phyloP scores from a whole-genome alignment of 2,329 filamentous ascomycete species.

The Xylaria polymorpha region DNA sequence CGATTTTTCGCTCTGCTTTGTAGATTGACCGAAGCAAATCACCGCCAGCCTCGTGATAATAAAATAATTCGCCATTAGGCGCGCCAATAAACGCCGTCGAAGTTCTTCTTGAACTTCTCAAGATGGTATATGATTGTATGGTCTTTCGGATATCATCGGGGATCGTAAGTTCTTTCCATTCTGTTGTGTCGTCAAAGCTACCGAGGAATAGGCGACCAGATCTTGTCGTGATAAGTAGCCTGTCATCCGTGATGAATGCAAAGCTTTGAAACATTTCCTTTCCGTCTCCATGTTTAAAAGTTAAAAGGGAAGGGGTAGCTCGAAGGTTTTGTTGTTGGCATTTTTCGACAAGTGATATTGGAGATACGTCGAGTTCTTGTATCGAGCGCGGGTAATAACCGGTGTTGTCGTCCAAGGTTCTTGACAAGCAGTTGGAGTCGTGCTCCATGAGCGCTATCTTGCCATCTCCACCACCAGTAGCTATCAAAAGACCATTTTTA shows the following conservation, averaged over 20 bases:
- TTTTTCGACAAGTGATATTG: conserved; percentile 39
- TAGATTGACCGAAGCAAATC: conserved; percentile 52
- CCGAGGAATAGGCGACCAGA: conserved; percentile 69
- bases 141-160: conserved; percentile 52
- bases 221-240: conserved; percentile 68
- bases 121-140: conserved; percentile 60
- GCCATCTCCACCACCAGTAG: conserved; percentile 89
- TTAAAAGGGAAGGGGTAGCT: conserved; percentile 17
- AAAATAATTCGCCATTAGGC: conserved; percentile 60
- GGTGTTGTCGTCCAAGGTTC: neutral
- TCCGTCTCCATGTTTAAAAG: conserved; percentile 49
- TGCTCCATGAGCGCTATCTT: conserved; percentile 64
- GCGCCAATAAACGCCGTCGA: conserved; percentile 61
- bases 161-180: conserved; percentile 59
- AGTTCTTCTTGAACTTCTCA: conserved; percentile 55
- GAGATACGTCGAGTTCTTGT: conserved; percentile 38
- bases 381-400: conserved; percentile 17
- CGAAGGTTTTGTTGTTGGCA: conserved; percentile 21
- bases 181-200: conserved; percentile 47
- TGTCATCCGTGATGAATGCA: conserved; percentile 66
- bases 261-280: conserved; percentile 69
- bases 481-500: conserved; percentile 58
- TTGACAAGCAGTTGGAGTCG: neutral
- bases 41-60: conserved; percentile 51
- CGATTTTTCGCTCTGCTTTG: conserved; percentile 60